Evolutionary conservation across 345 rosid species (phyloP).

Genomic region (Arabidopsis suecica): DNA sequence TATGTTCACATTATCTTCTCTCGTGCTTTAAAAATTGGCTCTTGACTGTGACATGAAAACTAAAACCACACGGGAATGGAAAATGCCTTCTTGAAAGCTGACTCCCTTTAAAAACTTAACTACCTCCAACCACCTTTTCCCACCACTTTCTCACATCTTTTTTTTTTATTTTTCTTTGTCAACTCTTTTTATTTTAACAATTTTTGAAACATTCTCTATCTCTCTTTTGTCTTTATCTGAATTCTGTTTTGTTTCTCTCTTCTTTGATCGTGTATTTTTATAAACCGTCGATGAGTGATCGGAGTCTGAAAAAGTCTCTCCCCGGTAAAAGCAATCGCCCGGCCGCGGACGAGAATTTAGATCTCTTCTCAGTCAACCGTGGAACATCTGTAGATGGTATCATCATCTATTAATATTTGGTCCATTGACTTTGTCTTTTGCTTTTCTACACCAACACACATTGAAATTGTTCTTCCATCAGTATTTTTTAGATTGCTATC

Average conservation of each 20-base stretch:
- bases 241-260: not conserved
- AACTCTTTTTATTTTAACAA: conserved; percentile 20
- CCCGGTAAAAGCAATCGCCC: conserved; percentile 26
- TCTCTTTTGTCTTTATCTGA: conserved; percentile 18
- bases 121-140: not conserved
- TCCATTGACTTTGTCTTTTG: conserved; percentile 38
- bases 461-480: not conserved
- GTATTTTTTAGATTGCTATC: conserved; percentile 3
- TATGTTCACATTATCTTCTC: not conserved
- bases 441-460: conserved; percentile 2
- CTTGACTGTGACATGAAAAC: not conserved
- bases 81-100: conserved; percentile 37
- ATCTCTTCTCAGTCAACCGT: conserved; percentile 44
- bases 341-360: conserved; percentile 28
- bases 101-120: conserved; percentile 16
- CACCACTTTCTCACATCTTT: not conserved
- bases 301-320: conserved; percentile 33
- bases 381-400: conserved; percentile 34
- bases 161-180: conserved; percentile 22
- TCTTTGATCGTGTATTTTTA: conserved; percentile 4
- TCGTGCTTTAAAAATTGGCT: conserved; percentile 4
- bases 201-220: conserved; percentile 2
- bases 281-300: conserved; percentile 40
- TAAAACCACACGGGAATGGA: conserved; percentile 39
- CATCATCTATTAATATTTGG: not conserved